Percentiles rank a stretch among this genome's conserved stretches.
Evolutionary conservation across 331 rosid genomes (phyloP).

Genomic region (Spiraea crenata): DNA sequence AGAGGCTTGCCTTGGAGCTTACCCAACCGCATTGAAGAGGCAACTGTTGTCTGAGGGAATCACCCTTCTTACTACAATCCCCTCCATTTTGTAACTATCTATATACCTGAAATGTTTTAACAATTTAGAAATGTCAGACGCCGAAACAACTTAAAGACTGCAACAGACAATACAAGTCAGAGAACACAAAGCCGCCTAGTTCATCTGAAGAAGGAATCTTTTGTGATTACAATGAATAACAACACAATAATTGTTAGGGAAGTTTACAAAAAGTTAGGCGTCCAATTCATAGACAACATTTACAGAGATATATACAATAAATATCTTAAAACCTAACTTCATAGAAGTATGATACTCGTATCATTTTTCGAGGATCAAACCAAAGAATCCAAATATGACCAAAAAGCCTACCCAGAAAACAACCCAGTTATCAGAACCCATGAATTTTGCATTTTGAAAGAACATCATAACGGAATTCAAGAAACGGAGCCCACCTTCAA

Average conservation of each 20-base stretch:
- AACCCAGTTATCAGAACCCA: background rate
- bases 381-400: background rate
- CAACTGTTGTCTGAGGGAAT: conserved; percentile 97
- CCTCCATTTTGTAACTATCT: conserved; percentile 58
- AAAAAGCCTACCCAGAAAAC: conserved; percentile 12
- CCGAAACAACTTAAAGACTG: background rate
- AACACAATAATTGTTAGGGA: background rate
- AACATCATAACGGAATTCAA: conserved; percentile 12
- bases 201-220: background rate
- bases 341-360: background rate
- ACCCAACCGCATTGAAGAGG: conserved; percentile 97
- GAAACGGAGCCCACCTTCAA: conserved; percentile 20
- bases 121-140: background rate
- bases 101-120: conserved; percentile 34
- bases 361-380: background rate
- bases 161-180: background rate
- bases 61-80: conserved; percentile 72
- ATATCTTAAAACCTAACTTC: background rate
- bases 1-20: conserved; percentile 18
- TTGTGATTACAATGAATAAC: background rate
- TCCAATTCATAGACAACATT: background rate
- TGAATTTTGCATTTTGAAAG: background rate
- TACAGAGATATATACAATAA: background rate
- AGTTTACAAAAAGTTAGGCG: background rate
- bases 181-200: background rate